Conservation (phyloP, 352 stramenopile genomes). For the Phytophthora citrophthora region DNA sequence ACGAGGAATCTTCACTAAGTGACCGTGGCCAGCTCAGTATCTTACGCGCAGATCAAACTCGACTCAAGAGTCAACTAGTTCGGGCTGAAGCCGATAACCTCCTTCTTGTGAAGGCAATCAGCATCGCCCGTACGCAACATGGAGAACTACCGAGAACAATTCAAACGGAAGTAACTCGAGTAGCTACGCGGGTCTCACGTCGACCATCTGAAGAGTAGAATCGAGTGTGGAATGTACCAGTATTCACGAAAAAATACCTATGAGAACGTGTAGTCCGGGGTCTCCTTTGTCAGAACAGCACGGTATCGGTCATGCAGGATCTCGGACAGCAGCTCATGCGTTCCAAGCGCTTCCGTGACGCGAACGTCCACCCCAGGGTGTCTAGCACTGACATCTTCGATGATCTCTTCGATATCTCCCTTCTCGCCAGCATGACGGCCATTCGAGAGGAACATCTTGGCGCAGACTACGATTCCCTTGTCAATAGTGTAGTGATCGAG, state of each 20-base stretch:
- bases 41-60: conserved; percentile 52
- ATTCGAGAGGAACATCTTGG: conserved; percentile 81
- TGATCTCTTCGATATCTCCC: conserved; percentile 82
- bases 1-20: conserved; percentile 16
- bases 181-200: conserved; percentile 48
- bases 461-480: conserved; percentile 67
- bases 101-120: conserved; percentile 69
- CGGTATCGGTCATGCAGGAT: conserved; percentile 75
- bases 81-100: conserved; percentile 66
- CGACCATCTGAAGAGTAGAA: conserved; percentile 26
- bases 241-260: neutral
- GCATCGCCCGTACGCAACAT: conserved; percentile 58
- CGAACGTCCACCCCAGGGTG: conserved; percentile 60
- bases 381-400: conserved; percentile 46
- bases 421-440: conserved; percentile 75
- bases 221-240: conserved; percentile 1
- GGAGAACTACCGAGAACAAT: conserved; percentile 62
- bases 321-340: conserved; percentile 66
- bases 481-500: conserved; percentile 70
- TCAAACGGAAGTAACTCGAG: conserved; percentile 61
- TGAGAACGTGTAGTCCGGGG: conserved; percentile 32
- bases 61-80: conserved; percentile 67
- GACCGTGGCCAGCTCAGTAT: conserved; percentile 40
- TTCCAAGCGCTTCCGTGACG: conserved; percentile 69
- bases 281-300: conserved; percentile 29